Evolutionary conservation across 2,329 filamentous ascomycete genomes (phyloP).

Genomic region (Aulographum hederae): DNA sequence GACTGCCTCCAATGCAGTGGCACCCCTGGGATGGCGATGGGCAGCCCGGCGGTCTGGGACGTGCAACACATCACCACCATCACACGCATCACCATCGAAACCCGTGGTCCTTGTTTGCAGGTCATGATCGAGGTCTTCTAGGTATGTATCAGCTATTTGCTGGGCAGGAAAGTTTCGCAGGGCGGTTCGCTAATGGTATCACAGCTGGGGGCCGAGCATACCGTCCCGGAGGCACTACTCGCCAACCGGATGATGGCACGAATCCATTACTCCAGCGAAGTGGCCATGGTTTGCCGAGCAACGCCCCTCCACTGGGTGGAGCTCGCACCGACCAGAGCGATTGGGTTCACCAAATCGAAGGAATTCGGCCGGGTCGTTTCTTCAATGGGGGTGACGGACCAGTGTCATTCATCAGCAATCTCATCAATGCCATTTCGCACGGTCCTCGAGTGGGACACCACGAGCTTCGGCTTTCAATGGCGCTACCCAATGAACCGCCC

Average conservation of each 20-base stretch:
- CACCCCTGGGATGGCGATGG: too few species aligned
- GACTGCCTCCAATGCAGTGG: background rate
- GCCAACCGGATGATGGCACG: constrained; percentile 56
- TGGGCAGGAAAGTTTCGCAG: too few species aligned
- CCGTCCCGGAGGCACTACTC: constrained; percentile 33
- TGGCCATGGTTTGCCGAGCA: constrained; percentile 13
- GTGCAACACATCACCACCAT: constrained; percentile 25
- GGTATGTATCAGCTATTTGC: too few species aligned
- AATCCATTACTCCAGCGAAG: constrained; percentile 70
- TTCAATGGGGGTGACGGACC: constrained; percentile 23
- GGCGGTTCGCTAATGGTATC: too few species aligned
- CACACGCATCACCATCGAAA: constrained; percentile 28
- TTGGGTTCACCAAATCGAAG: constrained; percentile 33
- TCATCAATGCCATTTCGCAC: constrained; percentile 26
- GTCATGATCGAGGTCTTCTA: constrained; percentile 5
- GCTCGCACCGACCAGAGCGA: constrained; percentile 18
- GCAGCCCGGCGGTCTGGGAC: too few species aligned
- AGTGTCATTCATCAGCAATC: constrained; percentile 37
- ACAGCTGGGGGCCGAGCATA: too few species aligned
- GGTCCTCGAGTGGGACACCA: too few species aligned
- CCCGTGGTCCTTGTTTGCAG: constrained; percentile 15
- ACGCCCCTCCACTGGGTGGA: background rate
- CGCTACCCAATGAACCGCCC: background rate
- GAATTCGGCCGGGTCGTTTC: background rate
- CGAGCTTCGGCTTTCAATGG: too few species aligned